These are phyloP conservation scores for Aspergillus hiratsukae DNA, from an alignment of 2,329 filamentous ascomycete species.

Conservation along the genomic window DNA sequence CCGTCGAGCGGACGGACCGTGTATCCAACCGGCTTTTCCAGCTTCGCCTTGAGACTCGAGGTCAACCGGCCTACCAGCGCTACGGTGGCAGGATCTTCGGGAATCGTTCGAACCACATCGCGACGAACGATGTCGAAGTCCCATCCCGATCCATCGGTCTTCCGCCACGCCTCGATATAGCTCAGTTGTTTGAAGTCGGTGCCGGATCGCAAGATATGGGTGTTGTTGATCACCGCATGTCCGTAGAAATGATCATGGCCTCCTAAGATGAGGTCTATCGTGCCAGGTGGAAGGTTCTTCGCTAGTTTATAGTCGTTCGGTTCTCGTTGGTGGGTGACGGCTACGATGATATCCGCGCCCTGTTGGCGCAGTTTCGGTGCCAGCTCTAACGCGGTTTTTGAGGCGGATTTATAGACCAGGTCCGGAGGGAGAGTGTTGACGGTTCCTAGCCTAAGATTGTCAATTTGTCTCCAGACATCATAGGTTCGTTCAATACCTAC, in stretches of 20 bases:
- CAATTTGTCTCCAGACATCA: background rate
- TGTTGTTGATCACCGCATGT: slow-evolving; percentile 71
- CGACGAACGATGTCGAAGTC: slow-evolving; percentile 72
- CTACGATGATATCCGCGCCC: slow-evolving; percentile 78
- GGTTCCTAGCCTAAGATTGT: slow-evolving; percentile 59
- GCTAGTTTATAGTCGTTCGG: slow-evolving; percentile 87
- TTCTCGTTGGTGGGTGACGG: slow-evolving; percentile 79
- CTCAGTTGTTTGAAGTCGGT: slow-evolving; percentile 91
- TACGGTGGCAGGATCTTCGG: slow-evolving; percentile 58
- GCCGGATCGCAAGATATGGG: slow-evolving; percentile 79
- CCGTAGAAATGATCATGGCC: slow-evolving; percentile 89
- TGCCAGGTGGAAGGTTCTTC: slow-evolving; percentile 61
- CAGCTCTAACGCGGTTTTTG: slow-evolving; percentile 68
- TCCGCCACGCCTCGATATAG: slow-evolving; percentile 73
- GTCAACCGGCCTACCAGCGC: slow-evolving; percentile 65
- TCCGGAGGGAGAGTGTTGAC: slow-evolving; percentile 82
- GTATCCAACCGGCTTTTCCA: slow-evolving; percentile 79
- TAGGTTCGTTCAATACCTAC: slow-evolving; percentile 29
- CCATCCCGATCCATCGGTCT: slow-evolving; percentile 56
- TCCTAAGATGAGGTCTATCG: slow-evolving; percentile 80
- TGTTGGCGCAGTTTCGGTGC: slow-evolving; percentile 67
- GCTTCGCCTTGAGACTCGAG: slow-evolving; percentile 66
- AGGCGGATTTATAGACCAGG: slow-evolving; percentile 76
- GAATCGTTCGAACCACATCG: slow-evolving; percentile 66
- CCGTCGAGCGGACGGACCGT: slow-evolving; percentile 78